Evolutionary conservation across 331 rosid species (phyloP).

Genomic region (Erythrophleum ivorense): DNA sequence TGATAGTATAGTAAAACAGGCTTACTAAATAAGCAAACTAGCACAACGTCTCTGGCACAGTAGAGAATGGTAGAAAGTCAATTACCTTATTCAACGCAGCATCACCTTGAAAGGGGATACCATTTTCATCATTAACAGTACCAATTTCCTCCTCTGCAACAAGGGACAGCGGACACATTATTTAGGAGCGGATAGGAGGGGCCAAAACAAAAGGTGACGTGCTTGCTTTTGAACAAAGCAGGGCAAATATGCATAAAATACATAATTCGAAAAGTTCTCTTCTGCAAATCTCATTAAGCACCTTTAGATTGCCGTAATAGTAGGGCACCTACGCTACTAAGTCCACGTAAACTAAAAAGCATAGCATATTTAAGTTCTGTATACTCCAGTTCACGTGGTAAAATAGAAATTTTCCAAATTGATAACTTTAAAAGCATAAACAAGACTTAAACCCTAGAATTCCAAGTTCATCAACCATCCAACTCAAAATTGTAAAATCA

Average conservation of each 20-base stretch:
- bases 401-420: neutral
- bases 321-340: constrained; percentile 11
- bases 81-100: constrained; percentile 43
- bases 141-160: constrained; percentile 54
- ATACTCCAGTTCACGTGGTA: neutral
- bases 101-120: constrained; percentile 24
- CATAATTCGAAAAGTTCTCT: neutral
- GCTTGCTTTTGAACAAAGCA: neutral
- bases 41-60: constrained; percentile 16
- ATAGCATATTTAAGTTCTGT: neutral
- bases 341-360: constrained; percentile 29
- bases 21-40: neutral
- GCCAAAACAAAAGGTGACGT: neutral
- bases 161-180: constrained; percentile 18
- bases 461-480: neutral
- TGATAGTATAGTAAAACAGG: neutral
- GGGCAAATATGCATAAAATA: neutral
- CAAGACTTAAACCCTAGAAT: constrained; percentile 46
- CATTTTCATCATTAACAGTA: constrained; percentile 41
- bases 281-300: constrained; percentile 28
- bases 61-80: constrained; percentile 10
- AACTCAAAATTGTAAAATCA: neutral
- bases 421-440: neutral
- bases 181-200: constrained; percentile 18
- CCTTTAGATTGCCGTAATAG: constrained; percentile 5